Evolutionary conservation across 2,329 filamentous ascomycete species (phyloP), one percentile per base, ranked within the genome.

Genomic region (Exophiala dermatitidis): DNA sequence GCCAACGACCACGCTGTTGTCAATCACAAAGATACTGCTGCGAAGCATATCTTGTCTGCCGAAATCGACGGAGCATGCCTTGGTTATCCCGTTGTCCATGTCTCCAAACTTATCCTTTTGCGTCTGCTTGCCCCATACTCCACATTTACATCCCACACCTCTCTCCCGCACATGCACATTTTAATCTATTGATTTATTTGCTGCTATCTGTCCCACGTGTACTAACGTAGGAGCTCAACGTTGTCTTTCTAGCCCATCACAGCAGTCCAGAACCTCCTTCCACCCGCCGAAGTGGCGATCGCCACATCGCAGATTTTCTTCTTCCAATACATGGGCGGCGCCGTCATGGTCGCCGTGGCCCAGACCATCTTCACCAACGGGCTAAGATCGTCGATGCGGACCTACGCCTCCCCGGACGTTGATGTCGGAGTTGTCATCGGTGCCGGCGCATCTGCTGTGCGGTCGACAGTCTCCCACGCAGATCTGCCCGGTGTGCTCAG

Each of bases 251-350:
- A 58, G 52, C 58, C 58, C 2, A 40, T 61, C 41, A 57, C 58
- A 31, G 60, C 58, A 5, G 54, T 60, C 7, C 62, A 64, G 46
- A 59, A 42, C 34, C 40, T 61, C 30, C 38, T 64, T 4, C 52
- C 55, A 10, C 34, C 48, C 29, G 53, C 56, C 34, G 49, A 62
- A 28, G 44, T 60, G 10, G 53, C 63, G 32, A 60, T 61, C 26
- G 63, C 54, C 12, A 63, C 54, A 8, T 55, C 61, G 2, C 50
- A 61, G 7, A 46, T 65, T 19, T 56, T 60, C 28, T 63, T 61
- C 46, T 55, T 51, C 41, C 62, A 64, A 42, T 54, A 54, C 34
- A 48, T 65, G 1, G 63, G 62, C 36, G 62, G 62, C 26, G 51
- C 62, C 2, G 34, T 64, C 12, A 61, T 61, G 34, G 53, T 64